Base-by-base conservation (phyloP, 306 rosid species). In the Spatholobus suberectus region DNA sequence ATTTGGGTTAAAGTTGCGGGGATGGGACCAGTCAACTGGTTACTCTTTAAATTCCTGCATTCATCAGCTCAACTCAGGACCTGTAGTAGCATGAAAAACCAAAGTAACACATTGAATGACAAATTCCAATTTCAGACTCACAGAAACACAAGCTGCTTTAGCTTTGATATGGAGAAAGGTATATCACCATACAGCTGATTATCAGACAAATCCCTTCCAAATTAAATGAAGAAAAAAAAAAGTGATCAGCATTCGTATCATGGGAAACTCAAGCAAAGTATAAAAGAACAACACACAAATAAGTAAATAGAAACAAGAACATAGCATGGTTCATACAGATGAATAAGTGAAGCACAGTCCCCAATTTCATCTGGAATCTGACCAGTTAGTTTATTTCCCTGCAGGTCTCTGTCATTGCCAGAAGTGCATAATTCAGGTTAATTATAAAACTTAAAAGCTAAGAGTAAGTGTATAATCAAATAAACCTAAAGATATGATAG, bases 21-120 rank as follows among this genome's bases (percentile, higher is more conserved):
- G 12, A 69, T 21, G 21, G 74, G 74, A 12, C 74, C 74, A 69
- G 74, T 69, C 54, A 69, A 69, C 35, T 40, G 74, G 41, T 69
- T 69, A 41, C 74, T 69, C 54, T 69, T 69, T 21, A 69, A 69
- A 69, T 41, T 69, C 54, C 74, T 69, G 74, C 74, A 69, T 69
- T 67, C 54, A 41, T 54, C 20, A 21, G 20, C 52, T 10, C 54
- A 69, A 40, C 54, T 40, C 54, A 41, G 35, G 35, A 69, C 35
- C 7, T 12, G 17, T 21, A 40, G 34, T 5, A 69, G 34, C 13
- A 35, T 20, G 52, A 20, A 69, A 15, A 69, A 5, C 5, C 12
- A 68, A 68, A 20, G 27, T 18, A 69, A 68, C 49, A 38, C 34
- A 41, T 18, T 18, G n/a, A 67, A 20, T 69, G 41, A 21, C 20